These are phyloP conservation scores for Tetrahymena borealis DNA, from an alignment of 73 alveolate genomes.

Conservation along the genomic window DNA sequence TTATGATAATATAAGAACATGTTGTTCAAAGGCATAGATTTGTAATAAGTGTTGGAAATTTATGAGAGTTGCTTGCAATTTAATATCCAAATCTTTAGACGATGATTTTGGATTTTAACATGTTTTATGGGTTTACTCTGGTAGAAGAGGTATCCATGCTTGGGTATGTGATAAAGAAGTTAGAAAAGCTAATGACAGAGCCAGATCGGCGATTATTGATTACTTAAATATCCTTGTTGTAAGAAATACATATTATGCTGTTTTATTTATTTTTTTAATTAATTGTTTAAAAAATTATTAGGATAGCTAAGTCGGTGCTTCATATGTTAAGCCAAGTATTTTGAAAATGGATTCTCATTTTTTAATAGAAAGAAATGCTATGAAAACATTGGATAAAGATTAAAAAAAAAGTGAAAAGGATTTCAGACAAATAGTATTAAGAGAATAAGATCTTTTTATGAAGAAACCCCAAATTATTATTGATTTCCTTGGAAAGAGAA, in stretches of 20 bases:
- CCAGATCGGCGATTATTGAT: constrained; percentile 84
- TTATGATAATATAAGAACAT: constrained; percentile 93
- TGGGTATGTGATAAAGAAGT: constrained; percentile 94
- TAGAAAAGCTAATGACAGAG: constrained; percentile 72
- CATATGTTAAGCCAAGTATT: neutral
- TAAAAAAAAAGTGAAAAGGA: neutral
- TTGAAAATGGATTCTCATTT: neutral
- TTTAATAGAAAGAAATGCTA: neutral
- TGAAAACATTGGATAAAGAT: constrained; percentile 5
- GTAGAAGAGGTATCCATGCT: constrained; percentile 98
- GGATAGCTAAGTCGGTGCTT: neutral
- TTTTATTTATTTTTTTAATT: neutral
- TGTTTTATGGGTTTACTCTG: constrained; percentile 91
- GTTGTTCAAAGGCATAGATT: constrained; percentile 92
- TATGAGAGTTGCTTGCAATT: constrained; percentile 79
- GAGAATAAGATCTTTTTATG: neutral
- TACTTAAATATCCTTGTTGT: constrained; percentile 43
- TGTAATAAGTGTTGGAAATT: constrained; percentile 95
- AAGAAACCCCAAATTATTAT: neutral
- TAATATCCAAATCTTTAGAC: constrained; percentile 62
- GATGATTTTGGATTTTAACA: constrained; percentile 87
- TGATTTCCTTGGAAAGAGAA: neutral
- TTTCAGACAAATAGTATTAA: neutral
- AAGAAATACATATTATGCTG: constrained; percentile 9
- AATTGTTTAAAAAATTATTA: neutral